phyloP scores from a whole-genome alignment of 2,329 filamentous ascomycete species.

The Coniochaeta pulveracea region DNA sequence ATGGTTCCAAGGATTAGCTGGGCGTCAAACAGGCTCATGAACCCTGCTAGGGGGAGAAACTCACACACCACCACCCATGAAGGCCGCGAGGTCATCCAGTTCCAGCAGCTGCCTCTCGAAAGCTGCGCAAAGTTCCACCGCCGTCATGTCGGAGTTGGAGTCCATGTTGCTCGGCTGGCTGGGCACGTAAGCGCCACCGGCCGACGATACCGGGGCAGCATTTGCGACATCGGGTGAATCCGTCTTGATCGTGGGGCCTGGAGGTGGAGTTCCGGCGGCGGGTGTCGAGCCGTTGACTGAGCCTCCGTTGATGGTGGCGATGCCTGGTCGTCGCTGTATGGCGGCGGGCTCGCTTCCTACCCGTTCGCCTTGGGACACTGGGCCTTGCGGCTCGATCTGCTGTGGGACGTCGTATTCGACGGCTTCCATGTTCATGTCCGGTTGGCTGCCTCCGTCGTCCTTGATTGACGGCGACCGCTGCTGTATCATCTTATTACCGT shows the following conservation, averaged over 20 bases:
- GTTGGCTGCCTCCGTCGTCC: conserved; percentile 43
- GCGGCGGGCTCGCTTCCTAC: conserved; percentile 44
- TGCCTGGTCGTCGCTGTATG: conserved; percentile 36
- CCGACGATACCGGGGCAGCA: conserved; percentile 12
- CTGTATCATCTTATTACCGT: conserved; percentile 15
- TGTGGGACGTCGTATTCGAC: conserved; percentile 46
- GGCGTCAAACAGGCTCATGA: conserved; percentile 7
- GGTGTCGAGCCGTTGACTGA: conserved; percentile 37
- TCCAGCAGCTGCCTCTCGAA: conserved; percentile 50
- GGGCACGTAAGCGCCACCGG: conserved; percentile 12
- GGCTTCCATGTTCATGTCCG: conserved; percentile 40
- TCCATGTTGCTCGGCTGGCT: conserved; percentile 6
- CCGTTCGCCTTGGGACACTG: conserved; percentile 26
- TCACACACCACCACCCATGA: conserved; percentile 51
- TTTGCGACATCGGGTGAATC: conserved; percentile 21
- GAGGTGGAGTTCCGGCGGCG: conserved; percentile 29
- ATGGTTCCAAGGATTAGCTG: not conserved
- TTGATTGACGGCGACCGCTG: conserved; percentile 31
- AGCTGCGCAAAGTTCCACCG: conserved; percentile 43
- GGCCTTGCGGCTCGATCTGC: conserved; percentile 19
- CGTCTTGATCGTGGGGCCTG: conserved; percentile 14
- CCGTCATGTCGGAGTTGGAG: conserved; percentile 39
- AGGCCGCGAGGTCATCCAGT: conserved; percentile 48
- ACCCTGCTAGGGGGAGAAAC: conserved; percentile 6
- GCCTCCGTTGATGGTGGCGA: conserved; percentile 48